Evolutionary conservation across 495 filamentous ascomycete species (phyloP).

Genomic region (Lophium mytilinum): DNA sequence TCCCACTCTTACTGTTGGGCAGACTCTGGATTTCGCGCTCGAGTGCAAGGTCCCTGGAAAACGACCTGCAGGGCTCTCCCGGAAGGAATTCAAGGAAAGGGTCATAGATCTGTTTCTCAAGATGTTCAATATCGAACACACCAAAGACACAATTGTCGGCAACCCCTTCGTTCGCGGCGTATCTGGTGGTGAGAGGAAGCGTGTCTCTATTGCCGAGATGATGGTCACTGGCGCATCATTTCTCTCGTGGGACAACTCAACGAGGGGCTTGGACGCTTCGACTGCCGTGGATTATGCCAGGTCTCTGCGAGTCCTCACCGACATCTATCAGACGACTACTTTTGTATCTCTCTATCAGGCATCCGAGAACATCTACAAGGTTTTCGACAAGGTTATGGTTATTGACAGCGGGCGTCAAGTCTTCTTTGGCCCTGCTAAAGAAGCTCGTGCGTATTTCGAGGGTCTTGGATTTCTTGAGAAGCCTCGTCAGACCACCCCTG

Average conservation of each 20-base stretch:
- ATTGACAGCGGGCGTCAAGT: slow-evolving; percentile 73
- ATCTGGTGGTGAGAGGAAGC: slow-evolving; percentile 78
- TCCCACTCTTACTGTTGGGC: slow-evolving; percentile 71
- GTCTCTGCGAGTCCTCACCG: slow-evolving; percentile 67
- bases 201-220: slow-evolving; percentile 62
- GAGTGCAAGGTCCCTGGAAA: slow-evolving; percentile 73
- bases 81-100: slow-evolving; percentile 60
- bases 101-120: slow-evolving; percentile 64
- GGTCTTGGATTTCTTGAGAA: slow-evolving; percentile 69
- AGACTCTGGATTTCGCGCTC: slow-evolving; percentile 77
- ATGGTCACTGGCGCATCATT: slow-evolving; percentile 67
- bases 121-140: slow-evolving; percentile 86
- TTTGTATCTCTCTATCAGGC: slow-evolving; percentile 81
- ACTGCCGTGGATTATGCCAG: slow-evolving; percentile 72
- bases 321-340: slow-evolving; percentile 69
- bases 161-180: slow-evolving; percentile 74
- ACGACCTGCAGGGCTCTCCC: slow-evolving; percentile 55
- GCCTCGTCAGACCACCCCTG: slow-evolving; percentile 75
- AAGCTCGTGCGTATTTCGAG: slow-evolving; percentile 74
- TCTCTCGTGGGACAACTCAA: slow-evolving; percentile 76
- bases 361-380: slow-evolving; percentile 72
- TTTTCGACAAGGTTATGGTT: slow-evolving; percentile 83
- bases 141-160: slow-evolving; percentile 70
- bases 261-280: slow-evolving; percentile 73
- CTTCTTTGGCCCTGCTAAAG: slow-evolving; percentile 64